Evolutionary conservation across 176 grass and related monocot genomes (phyloP), one percentile per base, ranked within the genome.

Genomic region (Zizania latifolia): DNA sequence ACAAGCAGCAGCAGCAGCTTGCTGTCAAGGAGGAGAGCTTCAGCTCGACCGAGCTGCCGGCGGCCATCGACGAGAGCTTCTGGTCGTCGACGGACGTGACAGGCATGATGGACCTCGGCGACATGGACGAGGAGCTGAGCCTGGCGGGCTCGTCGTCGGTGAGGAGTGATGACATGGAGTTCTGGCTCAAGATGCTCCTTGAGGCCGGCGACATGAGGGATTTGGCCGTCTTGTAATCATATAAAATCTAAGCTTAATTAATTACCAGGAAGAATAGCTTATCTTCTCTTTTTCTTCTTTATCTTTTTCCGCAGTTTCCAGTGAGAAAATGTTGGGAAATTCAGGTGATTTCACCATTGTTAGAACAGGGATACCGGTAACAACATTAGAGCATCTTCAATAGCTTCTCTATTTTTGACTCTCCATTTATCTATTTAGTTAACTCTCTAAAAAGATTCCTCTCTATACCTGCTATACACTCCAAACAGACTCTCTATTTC

Each of bases 61-160:
- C n/a, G n/a, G n/a, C n/a, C 60, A 81, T 86, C 10, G 90, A 92
- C 69, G 80, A 89, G 15, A 84, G 55, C 59, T 86, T 92, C 65
- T 86, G 80, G 90, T 74, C 67, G 24, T 85, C 84, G 54, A 41
- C 75, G 30, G 75, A 88, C 28, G 35, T 86, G 10, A 21, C 72
- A 22, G 75, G 58, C 27, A 67, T 62, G 74, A 62, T 83, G 83
- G 70, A 71, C 65, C 56, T 82, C 22, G 61, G 62, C 6, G 60
- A 55, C 50, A 62, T 63, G 54, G 79, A 79, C 68, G 45, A 74
- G 45, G 79, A 82, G 63, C 38, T 76, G 50, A 61, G 56, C 5
- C 35, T 55, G 24, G 15, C 26, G 24, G 58, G 4, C 62, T 56
- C 51, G 32, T 31, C 75, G 65, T 38, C 59, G 40, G 57, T n/a